phyloP scores from a whole-genome alignment of 495 filamentous ascomycete genomes.

The Jackrogersella minutella region DNA sequence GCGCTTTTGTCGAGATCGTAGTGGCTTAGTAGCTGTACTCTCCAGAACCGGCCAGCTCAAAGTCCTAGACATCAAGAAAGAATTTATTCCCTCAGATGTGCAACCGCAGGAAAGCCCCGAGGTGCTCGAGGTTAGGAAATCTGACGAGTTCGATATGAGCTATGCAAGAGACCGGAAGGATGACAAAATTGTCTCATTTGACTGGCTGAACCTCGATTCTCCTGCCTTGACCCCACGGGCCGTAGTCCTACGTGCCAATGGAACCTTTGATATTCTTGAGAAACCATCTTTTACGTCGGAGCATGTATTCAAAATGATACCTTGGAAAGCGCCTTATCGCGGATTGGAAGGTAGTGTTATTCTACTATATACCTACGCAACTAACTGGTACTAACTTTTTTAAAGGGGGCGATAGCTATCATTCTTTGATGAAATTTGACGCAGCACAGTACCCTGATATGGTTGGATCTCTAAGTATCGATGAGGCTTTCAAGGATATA shows the following conservation, averaged over 20 bases:
- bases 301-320: constrained; percentile 58
- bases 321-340: constrained; percentile 55
- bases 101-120: constrained; percentile 56
- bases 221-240: constrained; percentile 68
- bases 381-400: constrained; percentile 21
- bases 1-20: constrained; percentile 77
- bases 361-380: neutral
- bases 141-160: constrained; percentile 61
- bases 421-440: constrained; percentile 57
- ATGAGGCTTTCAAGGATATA: constrained; percentile 51
- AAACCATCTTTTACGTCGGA: constrained; percentile 64
- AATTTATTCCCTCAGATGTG: constrained; percentile 55
- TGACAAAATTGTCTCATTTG: constrained; percentile 81
- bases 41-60: constrained; percentile 82
- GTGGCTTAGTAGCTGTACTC: constrained; percentile 77
- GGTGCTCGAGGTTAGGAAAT: constrained; percentile 59
- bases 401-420: constrained; percentile 54
- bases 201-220: constrained; percentile 75
- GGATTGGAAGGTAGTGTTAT: constrained; percentile 52
- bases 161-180: constrained; percentile 59
- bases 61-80: constrained; percentile 72
- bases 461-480: constrained; percentile 55
- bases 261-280: constrained; percentile 70
- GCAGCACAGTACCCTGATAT: constrained; percentile 50
- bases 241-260: constrained; percentile 72